These are phyloP conservation scores for Saccharomyces hybrid DNA, from an alignment of 1,139 yeast genomes.

Conservation along the genomic window DNA sequence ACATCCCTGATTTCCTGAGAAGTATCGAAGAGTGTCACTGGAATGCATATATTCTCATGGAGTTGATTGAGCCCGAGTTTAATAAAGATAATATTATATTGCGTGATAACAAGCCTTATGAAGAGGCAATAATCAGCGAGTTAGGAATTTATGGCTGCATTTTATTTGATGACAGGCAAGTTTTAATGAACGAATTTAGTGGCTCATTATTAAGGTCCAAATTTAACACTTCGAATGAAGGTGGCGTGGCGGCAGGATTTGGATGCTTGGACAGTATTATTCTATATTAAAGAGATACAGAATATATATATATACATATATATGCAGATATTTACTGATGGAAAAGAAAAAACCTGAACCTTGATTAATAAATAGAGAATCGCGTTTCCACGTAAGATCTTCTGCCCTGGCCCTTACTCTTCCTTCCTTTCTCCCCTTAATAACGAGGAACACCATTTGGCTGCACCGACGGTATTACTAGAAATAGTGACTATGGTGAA, in stretches of 20 bases:
- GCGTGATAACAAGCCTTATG: constrained; percentile 52
- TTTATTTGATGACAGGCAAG: constrained; percentile 57
- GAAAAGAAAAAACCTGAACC: neutral
- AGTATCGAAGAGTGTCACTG: constrained; percentile 59
- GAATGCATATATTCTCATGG: constrained; percentile 93
- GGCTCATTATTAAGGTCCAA: constrained; percentile 89
- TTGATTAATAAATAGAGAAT: neutral
- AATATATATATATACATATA: neutral
- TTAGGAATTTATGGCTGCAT: constrained; percentile 84
- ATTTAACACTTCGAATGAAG: constrained; percentile 81
- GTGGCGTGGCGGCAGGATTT: constrained; percentile 98
- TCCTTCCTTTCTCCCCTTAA: constrained; percentile 9
- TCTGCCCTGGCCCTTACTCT: constrained; percentile 1
- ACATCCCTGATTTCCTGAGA: constrained; percentile 67
- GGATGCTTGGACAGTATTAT: constrained; percentile 84
- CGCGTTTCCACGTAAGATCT: neutral
- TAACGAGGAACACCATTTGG: constrained; percentile 19
- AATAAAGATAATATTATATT: constrained; percentile 58
- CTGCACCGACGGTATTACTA: constrained; percentile 29
- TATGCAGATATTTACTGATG: neutral
- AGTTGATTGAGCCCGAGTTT: constrained; percentile 68
- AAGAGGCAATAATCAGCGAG: constrained; percentile 76
- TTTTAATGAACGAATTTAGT: constrained; percentile 56
- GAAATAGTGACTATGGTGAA: constrained; percentile 26
- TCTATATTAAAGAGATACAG: constrained; percentile 14